Conservation (phyloP, 1,139 yeast species). For the Suhomyces kunorum region DNA sequence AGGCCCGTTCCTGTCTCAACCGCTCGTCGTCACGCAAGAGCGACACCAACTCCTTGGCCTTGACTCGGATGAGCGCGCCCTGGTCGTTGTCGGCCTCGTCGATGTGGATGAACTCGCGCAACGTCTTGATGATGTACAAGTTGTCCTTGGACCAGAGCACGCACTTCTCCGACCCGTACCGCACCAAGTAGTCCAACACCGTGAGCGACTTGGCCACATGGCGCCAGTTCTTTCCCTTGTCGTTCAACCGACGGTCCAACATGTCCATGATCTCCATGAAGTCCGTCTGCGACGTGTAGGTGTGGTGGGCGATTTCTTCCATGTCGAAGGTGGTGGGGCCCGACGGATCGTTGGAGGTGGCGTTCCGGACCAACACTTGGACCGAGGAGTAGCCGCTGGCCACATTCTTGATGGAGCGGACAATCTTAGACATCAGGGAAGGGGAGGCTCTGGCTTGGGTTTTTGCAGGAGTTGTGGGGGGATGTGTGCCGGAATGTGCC, state of each 20-base stretch:
- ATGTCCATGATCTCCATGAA: constrained; percentile 93
- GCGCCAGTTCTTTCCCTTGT: constrained; percentile 97
- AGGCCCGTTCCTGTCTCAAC: constrained; percentile 70
- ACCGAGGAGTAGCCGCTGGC: constrained; percentile 89
- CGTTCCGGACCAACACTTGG: constrained; percentile 87
- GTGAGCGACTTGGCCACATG: constrained; percentile 92
- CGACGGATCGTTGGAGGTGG: constrained; percentile 85
- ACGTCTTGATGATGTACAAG: constrained; percentile 82
- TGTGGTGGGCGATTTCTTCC: constrained; percentile 79
- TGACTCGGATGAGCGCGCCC: constrained; percentile 85
- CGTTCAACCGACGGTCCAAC: constrained; percentile 90
- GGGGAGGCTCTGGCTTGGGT: not conserved
- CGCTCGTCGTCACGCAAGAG: constrained; percentile 83
- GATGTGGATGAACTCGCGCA: constrained; percentile 83
- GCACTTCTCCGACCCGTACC: constrained; percentile 87
- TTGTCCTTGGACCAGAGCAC: constrained; percentile 95
- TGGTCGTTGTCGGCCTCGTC: constrained; percentile 85
- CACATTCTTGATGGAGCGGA: constrained; percentile 88
- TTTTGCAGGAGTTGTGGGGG: no score
- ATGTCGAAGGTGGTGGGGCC: constrained; percentile 83
- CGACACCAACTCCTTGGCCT: constrained; percentile 86
- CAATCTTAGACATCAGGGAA: constrained; percentile 67
- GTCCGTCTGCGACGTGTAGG: constrained; percentile 72
- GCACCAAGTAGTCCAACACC: constrained; percentile 82
- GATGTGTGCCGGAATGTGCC: no score